Conservation (phyloP, 2,329 filamentous ascomycete species). For the Aureobasidium sp. region DNA sequence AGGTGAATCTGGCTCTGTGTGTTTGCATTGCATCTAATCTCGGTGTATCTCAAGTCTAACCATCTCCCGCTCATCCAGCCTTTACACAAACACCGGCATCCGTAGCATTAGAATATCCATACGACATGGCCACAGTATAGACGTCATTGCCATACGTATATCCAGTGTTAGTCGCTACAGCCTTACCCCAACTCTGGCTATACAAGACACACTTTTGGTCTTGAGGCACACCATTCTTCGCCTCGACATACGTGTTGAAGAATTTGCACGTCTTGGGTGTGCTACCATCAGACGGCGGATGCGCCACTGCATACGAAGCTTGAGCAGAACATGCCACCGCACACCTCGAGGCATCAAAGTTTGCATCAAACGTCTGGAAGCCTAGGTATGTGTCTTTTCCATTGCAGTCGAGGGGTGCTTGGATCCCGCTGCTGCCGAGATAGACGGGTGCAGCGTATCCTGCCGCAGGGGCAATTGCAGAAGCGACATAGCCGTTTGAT, state of each 20-base stretch:
- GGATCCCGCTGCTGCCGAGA: conserved; percentile 21
- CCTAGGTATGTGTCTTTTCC: conserved; percentile 25
- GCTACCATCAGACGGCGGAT: not conserved
- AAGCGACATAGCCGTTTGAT: conserved; percentile 14
- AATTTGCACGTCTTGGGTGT: conserved; percentile 19
- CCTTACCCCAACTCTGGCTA: conserved; percentile 19
- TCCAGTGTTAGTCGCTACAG: conserved; percentile 20
- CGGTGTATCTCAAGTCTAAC: not conserved
- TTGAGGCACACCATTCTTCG: conserved; percentile 29
- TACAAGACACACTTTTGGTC: conserved; percentile 37
- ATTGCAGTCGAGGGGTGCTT: conserved; percentile 23
- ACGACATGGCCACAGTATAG: not conserved
- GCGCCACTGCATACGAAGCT: not conserved
- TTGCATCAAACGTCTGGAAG: conserved; percentile 20
- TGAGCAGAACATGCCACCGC: conserved; percentile 22
- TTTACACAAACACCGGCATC: not conserved
- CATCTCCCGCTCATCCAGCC: not conserved
- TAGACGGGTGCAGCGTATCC: conserved; percentile 18
- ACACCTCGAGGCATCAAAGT: not conserved
- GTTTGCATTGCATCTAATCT: not conserved
- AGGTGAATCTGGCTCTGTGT: too few species aligned
- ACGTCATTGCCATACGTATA: not conserved
- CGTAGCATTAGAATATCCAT: not conserved
- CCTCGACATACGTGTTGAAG: conserved; percentile 35
- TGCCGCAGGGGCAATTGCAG: not conserved